phyloP scores from a whole-genome alignment of 2,329 filamentous ascomycete genomes.

The Paecilomyces variotii region DNA sequence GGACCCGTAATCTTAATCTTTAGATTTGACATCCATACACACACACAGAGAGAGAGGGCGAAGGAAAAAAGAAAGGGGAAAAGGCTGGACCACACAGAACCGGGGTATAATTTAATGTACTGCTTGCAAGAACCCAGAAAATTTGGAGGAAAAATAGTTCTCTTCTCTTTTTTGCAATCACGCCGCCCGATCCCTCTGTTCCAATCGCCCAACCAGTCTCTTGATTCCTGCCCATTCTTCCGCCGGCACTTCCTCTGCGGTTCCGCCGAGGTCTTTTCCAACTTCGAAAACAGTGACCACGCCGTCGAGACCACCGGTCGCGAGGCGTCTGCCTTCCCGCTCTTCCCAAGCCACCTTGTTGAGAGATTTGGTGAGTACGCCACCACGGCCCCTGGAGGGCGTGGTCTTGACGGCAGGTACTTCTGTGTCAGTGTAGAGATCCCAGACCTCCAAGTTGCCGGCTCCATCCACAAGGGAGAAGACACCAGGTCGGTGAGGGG shows the following conservation, averaged over 20 bases:
- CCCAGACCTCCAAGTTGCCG: slow-evolving; percentile 89
- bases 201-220: slow-evolving; percentile 71
- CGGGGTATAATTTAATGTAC: slow-evolving; percentile 2
- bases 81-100: slow-evolving; percentile 5
- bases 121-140: slow-evolving; percentile 1
- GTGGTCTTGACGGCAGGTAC: slow-evolving; percentile 77
- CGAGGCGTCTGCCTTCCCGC: slow-evolving; percentile 75
- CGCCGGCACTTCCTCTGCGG: slow-evolving; percentile 70
- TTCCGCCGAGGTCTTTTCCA: slow-evolving; percentile 60
- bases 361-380: slow-evolving; percentile 72
- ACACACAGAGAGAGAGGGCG: not conserved
- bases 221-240: slow-evolving; percentile 95
- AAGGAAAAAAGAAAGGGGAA: slow-evolving; percentile 1
- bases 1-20: not conserved
- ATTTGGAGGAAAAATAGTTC: slow-evolving; percentile 6
- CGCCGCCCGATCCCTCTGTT: slow-evolving; percentile 40
- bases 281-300: slow-evolving; percentile 91
- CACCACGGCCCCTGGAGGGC: slow-evolving; percentile 54
- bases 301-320: slow-evolving; percentile 86
- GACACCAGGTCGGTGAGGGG: slow-evolving; percentile 83
- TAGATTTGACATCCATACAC: not conserved
- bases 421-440: slow-evolving; percentile 85
- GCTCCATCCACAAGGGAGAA: slow-evolving; percentile 93
- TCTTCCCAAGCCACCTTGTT: slow-evolving; percentile 95
- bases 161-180: slow-evolving; percentile 8